Evolutionary conservation across 2,329 filamentous ascomycete species (phyloP).

Genomic region (Ophiosphaerella korrae): DNA sequence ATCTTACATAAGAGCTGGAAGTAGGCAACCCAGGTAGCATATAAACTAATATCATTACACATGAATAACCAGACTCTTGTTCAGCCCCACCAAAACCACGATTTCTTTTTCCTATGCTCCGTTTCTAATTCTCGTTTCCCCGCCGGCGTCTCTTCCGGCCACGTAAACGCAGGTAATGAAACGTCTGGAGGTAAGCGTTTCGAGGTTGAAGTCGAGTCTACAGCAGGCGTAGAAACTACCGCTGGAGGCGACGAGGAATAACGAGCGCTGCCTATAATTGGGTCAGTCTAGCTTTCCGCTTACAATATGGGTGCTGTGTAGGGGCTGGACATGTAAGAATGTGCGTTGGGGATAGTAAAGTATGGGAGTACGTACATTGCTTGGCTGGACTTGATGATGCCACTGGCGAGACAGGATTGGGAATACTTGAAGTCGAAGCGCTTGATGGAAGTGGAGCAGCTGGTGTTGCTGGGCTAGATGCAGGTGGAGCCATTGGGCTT

Average conservation of each 20-base stretch:
- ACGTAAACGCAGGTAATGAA: neutral
- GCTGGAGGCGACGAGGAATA: neutral
- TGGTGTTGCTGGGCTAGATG: neutral
- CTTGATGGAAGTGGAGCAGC: neutral
- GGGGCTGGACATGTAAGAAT: neutral
- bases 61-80: no score
- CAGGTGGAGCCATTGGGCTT: neutral
- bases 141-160: neutral
- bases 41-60: no score
- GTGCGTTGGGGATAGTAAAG: neutral
- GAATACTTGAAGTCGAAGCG: no score
- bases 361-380: neutral
- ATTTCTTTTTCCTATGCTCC: no score
- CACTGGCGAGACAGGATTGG: neutral
- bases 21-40: no score
- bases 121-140: no score
- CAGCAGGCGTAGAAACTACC: neutral
- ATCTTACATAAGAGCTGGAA: no score
- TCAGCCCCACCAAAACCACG: no score
- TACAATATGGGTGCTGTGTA: constrained; percentile 1
- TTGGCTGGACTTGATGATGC: neutral
- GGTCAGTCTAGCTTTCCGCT: neutral
- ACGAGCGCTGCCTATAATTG: neutral
- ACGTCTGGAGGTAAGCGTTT: neutral
- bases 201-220: neutral